Conservation (phyloP, 2,329 filamentous ascomycete species). For the Sordariomycetes sp. region DNA sequence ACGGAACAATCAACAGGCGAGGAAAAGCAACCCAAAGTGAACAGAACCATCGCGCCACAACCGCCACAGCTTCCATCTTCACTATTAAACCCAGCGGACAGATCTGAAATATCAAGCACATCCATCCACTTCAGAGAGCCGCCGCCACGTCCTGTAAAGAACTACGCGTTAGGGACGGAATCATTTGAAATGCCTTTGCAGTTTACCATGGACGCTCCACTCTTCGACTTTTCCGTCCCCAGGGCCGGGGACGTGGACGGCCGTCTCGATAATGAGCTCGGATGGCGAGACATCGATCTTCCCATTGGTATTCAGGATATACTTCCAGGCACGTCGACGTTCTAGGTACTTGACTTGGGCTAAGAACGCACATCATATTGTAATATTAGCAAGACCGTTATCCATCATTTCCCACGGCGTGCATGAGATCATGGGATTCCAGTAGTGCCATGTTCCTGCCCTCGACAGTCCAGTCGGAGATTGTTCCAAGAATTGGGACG, state of each 20-base stretch:
- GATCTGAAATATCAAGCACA: background rate
- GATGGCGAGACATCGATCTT: constrained; percentile 3
- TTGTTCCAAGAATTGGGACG: too few species aligned
- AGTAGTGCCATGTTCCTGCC: too few species aligned
- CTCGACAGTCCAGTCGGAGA: too few species aligned
- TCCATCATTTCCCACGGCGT: too few species aligned
- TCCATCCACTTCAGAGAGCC: background rate
- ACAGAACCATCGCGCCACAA: background rate
- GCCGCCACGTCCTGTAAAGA: background rate
- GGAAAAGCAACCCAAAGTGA: too few species aligned
- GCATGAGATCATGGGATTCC: too few species aligned
- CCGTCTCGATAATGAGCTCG: background rate
- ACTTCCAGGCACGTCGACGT: constrained; percentile 1
- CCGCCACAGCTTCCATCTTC: background rate
- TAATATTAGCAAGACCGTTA: too few species aligned
- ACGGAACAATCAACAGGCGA: too few species aligned
- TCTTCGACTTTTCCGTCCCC: background rate
- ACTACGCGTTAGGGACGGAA: background rate
- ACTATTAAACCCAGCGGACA: background rate
- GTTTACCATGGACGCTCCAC: background rate
- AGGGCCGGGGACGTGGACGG: background rate
- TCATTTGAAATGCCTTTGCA: background rate
- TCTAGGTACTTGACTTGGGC: background rate
- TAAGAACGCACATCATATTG: too few species aligned
- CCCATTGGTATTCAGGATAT: constrained; percentile 5